Evolutionary conservation across 2,329 filamentous ascomycete genomes (phyloP), one percentile per base, ranked within the genome.

Genomic region (Rutstroemia sp.): DNA sequence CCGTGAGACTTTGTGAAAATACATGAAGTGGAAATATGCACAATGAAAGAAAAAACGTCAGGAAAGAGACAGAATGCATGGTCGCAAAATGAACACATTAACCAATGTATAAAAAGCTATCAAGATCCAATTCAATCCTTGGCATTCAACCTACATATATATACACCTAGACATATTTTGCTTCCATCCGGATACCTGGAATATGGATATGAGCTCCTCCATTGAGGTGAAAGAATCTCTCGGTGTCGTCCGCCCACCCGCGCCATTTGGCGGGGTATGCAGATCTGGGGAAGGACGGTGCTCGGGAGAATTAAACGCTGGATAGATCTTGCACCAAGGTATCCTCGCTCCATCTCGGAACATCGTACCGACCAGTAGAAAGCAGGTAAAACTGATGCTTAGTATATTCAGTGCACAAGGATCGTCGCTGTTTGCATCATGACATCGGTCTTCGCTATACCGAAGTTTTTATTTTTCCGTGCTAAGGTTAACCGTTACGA

Each of bases 1-100:
- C 71, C 16, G 73, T 61, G 27, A 76, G 72, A 30, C 71, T 47
- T 53, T 65, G 63, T 49, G 52, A 50, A 5, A 54, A 10, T 48
- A 49, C 16, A 49, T 25, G 27, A 54, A 49, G 30, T 14, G 51
- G 27, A 30, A 54, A 54, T 19, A 48, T 27, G 30, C 21, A 49
- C 6, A 54, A 39, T 4, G 30, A 49, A 25, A 38, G 42, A 19
- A 49, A 25, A 19, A 39, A 12, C 6, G 19, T 19, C 6, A 19
- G 16, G 5, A 27, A 18, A 6, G 30, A 21, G 12, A 18, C 19
- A 14, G 27, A 16, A 48, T 39, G 16, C 51, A 54, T 54, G 8
- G 6, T 54, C 27, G 25, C 37, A 38, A 27, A 27, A 19, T 12
- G 12, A 16, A 39, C 18, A 16, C 9, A 12, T 19, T 38, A 12